phyloP scores from a whole-genome alignment of 495 filamentous ascomycete genomes.

The Geopyxis carbonaria region DNA sequence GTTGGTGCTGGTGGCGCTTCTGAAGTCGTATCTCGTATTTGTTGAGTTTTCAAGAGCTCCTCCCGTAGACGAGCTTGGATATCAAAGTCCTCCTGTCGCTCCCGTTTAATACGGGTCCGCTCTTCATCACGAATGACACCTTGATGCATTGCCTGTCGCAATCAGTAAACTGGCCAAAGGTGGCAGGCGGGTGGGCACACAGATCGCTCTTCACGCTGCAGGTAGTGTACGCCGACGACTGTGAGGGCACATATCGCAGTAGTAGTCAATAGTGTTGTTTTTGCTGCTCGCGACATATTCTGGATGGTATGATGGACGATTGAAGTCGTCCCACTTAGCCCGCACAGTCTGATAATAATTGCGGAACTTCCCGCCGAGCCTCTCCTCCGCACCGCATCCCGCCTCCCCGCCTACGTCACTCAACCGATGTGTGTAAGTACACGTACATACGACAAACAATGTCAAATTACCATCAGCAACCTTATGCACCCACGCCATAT shows the following conservation, averaged over 20 bases:
- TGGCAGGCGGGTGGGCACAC: slow-evolving; percentile 33
- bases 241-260: slow-evolving; percentile 58
- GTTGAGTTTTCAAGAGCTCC: slow-evolving; percentile 79
- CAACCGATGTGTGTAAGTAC: no score
- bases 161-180: not conserved
- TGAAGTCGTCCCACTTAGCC: not conserved
- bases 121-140: slow-evolving; percentile 92
- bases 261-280: slow-evolving; percentile 65
- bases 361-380: no score
- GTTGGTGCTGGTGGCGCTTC: not conserved
- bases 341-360: not conserved
- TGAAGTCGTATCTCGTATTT: slow-evolving; percentile 26
- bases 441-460: no score
- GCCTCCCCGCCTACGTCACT: no score
- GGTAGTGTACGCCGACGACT: slow-evolving; percentile 72
- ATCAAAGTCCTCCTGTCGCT: slow-evolving; percentile 84
- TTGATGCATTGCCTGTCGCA: slow-evolving; percentile 71
- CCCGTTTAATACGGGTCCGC: slow-evolving; percentile 72
- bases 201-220: slow-evolving; percentile 70
- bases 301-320: no score
- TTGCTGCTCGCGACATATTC: slow-evolving; percentile 86
- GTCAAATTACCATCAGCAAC: no score
- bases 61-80: slow-evolving; percentile 71
- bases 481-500: slow-evolving; percentile 14
- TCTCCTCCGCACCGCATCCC: no score